phyloP scores from a whole-genome alignment of 2,329 filamentous ascomycete species.

The Colletotrichum caudatum region DNA sequence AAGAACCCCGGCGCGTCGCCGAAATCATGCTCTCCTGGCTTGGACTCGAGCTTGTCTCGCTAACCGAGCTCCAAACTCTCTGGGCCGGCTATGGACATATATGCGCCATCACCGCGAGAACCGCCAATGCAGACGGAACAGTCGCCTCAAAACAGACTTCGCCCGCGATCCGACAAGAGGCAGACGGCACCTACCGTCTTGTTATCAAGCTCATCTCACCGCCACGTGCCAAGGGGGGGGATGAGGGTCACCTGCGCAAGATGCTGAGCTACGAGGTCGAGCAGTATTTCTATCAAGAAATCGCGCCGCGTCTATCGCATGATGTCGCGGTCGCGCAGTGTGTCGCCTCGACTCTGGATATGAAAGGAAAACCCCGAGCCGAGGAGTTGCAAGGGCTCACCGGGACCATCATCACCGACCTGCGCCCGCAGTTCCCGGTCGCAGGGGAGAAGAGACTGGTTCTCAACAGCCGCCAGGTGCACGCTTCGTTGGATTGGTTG shows the following conservation, averaged over 20 bases:
- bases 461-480: slow-evolving; percentile 61
- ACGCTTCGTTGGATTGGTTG: slow-evolving; percentile 71
- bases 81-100: slow-evolving; percentile 69
- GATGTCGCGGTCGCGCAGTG: slow-evolving; percentile 63
- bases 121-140: slow-evolving; percentile 14
- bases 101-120: slow-evolving; percentile 63
- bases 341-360: slow-evolving; percentile 57
- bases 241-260: slow-evolving; percentile 74
- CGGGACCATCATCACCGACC: slow-evolving; percentile 69
- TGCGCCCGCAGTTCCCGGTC: slow-evolving; percentile 65
- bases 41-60: slow-evolving; percentile 55
- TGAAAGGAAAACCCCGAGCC: slow-evolving; percentile 44
- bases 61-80: slow-evolving; percentile 56
- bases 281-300: slow-evolving; percentile 71
- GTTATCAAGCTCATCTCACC: slow-evolving; percentile 73
- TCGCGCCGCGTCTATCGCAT: slow-evolving; percentile 62
- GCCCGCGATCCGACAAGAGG: slow-evolving; percentile 38
- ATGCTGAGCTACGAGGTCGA: slow-evolving; percentile 76
- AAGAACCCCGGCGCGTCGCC: slow-evolving; percentile 51
- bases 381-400: slow-evolving; percentile 55
- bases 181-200: slow-evolving; percentile 52
- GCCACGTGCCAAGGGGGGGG: slow-evolving; percentile 52
- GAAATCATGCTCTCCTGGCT: slow-evolving; percentile 55
- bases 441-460: slow-evolving; percentile 65
- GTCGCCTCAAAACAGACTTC: slow-evolving; percentile 23